Conservation (phyloP, 495 filamentous ascomycete species). For the Penicillium herquei region DNA sequence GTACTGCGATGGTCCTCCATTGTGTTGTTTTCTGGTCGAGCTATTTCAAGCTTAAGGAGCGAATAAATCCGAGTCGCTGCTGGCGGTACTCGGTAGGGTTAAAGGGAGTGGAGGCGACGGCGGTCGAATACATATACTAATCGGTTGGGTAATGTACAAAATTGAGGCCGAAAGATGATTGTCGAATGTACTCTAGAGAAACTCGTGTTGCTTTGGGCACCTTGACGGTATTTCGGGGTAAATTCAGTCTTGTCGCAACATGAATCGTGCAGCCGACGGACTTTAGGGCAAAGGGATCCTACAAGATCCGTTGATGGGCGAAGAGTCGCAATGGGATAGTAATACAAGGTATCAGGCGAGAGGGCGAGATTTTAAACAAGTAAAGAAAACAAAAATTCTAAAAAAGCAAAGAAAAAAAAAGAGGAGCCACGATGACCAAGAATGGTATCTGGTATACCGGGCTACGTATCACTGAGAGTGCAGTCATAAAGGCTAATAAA, state of each 20-base stretch:
- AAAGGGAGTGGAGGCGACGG: slow-evolving; percentile 21
- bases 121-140: slow-evolving; percentile 38
- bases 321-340: background rate
- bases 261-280: background rate
- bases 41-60: slow-evolving; percentile 42
- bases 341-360: background rate
- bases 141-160: slow-evolving; percentile 18
- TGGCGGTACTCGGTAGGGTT: slow-evolving; percentile 34
- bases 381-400: slow-evolving; percentile 1
- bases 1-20: slow-evolving; percentile 12
- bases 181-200: slow-evolving; percentile 1
- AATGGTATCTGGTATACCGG: slow-evolving; percentile 4
- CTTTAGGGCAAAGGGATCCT: background rate
- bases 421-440: slow-evolving; percentile 4
- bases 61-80: slow-evolving; percentile 38
- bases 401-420: slow-evolving; percentile 5
- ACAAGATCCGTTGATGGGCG: background rate
- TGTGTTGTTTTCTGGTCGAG: slow-evolving; percentile 27
- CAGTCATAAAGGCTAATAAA: background rate
- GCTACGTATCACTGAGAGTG: background rate
- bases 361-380: background rate
- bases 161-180: background rate
- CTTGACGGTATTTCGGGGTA: background rate
- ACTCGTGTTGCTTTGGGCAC: background rate
- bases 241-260: slow-evolving; percentile 1